Percentiles rank a stretch among this genome's conserved stretches.
Evolutionary conservation across 441 rosid species (phyloP).

Genomic region (Euphorbia celastroides): DNA sequence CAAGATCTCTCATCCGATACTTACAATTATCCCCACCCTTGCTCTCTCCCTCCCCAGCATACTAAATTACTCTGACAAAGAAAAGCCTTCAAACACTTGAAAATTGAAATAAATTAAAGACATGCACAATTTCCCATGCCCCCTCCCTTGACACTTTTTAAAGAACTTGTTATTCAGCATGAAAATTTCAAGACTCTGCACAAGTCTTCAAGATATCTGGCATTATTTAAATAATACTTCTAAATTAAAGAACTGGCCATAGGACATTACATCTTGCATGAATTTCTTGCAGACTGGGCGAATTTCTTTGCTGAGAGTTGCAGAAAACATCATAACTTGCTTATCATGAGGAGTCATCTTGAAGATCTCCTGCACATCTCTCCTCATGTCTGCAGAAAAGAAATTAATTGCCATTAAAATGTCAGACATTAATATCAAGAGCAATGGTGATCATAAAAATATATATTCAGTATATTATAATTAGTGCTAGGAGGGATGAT

Average conservation of each 20-base stretch:
- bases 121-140: not conserved
- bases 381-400: constrained; percentile 75
- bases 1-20: constrained; percentile 16
- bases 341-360: constrained; percentile 98
- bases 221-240: constrained; percentile 39
- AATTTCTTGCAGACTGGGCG: constrained; percentile 99
- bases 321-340: constrained; percentile 99
- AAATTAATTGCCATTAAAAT: not conserved
- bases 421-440: not conserved
- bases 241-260: constrained; percentile 60
- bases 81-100: not conserved
- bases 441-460: not conserved
- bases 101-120: not conserved
- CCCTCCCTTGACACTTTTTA: constrained; percentile 11
- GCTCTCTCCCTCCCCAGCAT: constrained; percentile 4
- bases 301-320: constrained; percentile 98
- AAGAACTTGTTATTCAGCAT: constrained; percentile 2
- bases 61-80: constrained; percentile 5
- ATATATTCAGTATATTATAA: not conserved
- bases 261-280: constrained; percentile 98
- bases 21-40: not conserved
- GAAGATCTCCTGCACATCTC: constrained; percentile 97
- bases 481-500: not conserved
- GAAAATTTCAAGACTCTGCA: constrained; percentile 10
- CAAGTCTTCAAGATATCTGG: constrained; percentile 35